Percentiles rank a stretch among this genome's conserved stretches.
Conservation (phyloP, 1,284 basidiomycete species). For the Tausonia pullulans region DNA sequence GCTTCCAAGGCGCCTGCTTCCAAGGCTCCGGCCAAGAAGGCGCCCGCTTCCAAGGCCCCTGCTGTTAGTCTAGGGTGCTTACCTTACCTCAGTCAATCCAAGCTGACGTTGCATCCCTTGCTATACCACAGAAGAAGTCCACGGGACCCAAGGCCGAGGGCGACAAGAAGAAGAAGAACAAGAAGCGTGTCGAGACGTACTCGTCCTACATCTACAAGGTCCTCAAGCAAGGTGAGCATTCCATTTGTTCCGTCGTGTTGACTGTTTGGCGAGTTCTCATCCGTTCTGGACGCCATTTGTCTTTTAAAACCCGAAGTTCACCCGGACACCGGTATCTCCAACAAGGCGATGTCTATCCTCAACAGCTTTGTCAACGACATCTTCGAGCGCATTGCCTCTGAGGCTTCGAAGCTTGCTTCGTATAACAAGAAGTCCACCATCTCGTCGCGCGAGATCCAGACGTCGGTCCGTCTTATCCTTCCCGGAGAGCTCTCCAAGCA, state of each 20-base stretch:
- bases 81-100: background rate
- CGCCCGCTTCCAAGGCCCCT: constrained; percentile 56
- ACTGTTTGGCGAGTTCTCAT: constrained; percentile 17
- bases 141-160: constrained; percentile 43
- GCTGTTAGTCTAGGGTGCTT: constrained; percentile 13
- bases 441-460: constrained; percentile 88
- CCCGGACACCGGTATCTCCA: constrained; percentile 82
- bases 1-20: constrained; percentile 59
- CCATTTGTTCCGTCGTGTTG: constrained; percentile 37
- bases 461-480: constrained; percentile 78
- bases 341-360: constrained; percentile 92
- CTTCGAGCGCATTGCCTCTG: constrained; percentile 83
- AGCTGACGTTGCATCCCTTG: background rate
- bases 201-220: constrained; percentile 87
- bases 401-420: constrained; percentile 79
- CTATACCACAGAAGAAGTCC: constrained; percentile 1
- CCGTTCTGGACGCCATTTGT: constrained; percentile 6
- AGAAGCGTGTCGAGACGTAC: constrained; percentile 84
- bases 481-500: constrained; percentile 77
- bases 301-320: constrained; percentile 53
- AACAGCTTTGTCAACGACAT: constrained; percentile 91
- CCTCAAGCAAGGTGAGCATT: constrained; percentile 38
- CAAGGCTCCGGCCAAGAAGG: constrained; percentile 42
- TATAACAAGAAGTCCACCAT: constrained; percentile 93
- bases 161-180: constrained; percentile 79